Evolutionary conservation across 169 alveolate species (phyloP).

Genomic region (Fabrea salina): DNA sequence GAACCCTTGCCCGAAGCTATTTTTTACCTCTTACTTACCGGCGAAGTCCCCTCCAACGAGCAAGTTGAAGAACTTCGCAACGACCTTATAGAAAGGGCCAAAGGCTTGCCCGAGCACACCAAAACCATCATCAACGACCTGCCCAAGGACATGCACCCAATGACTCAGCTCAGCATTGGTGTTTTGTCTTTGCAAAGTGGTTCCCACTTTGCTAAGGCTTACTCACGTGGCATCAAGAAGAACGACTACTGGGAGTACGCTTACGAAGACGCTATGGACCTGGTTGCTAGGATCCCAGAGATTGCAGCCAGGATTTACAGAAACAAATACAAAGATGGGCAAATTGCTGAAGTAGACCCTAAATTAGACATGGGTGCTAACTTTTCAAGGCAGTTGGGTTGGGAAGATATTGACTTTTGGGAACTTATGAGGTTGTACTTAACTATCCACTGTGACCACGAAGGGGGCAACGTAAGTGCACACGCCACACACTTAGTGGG

Average conservation of each 20-base stretch:
- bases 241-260: conserved; percentile 88
- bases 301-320: conserved; percentile 74
- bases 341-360: conserved; percentile 51
- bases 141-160: conserved; percentile 91
- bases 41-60: conserved; percentile 84
- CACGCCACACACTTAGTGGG: conserved; percentile 93
- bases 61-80: conserved; percentile 69
- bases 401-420: conserved; percentile 44
- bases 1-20: conserved; percentile 92
- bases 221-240: conserved; percentile 61
- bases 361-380: conserved; percentile 78
- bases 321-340: conserved; percentile 56
- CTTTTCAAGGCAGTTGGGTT: conserved; percentile 79
- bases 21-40: conserved; percentile 91
- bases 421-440: conserved; percentile 73
- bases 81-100: conserved; percentile 81
- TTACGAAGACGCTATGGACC: conserved; percentile 81
- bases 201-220: conserved; percentile 73
- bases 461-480: conserved; percentile 95
- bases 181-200: conserved; percentile 87
- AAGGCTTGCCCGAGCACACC: conserved; percentile 77
- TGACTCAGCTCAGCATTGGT: conserved; percentile 92
- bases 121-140: conserved; percentile 72
- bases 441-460: conserved; percentile 87
- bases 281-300: conserved; percentile 57